Percentiles rank a stretch among this genome's conserved stretches.
Evolutionary conservation across 768 basidiomycete species (phyloP).

Genomic region (Hygrophorus pudorinus): DNA sequence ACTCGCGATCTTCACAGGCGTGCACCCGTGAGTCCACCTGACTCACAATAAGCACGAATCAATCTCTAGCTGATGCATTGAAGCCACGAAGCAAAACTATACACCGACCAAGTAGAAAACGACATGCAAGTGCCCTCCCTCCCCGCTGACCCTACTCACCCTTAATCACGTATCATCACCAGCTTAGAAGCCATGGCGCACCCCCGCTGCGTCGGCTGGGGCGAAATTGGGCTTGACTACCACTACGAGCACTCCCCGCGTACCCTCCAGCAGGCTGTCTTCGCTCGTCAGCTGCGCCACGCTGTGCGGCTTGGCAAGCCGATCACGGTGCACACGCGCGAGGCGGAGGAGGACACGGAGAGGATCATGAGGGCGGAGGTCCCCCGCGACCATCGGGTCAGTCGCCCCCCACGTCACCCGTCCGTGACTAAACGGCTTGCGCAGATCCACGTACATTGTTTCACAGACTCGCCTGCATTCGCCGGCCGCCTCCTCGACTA

Average conservation of each 20-base stretch:
- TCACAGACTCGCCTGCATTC: conserved; percentile 72
- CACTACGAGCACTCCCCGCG: conserved; percentile 76
- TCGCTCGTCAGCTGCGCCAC: conserved; percentile 55
- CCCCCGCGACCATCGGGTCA: conserved; percentile 57
- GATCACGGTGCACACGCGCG: conserved; percentile 78
- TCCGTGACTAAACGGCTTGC: neutral
- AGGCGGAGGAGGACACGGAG: conserved; percentile 79
- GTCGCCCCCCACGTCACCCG: neutral
- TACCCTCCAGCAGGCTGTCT: conserved; percentile 53
- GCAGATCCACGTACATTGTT: conserved; percentile 83
- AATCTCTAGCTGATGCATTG: neutral
- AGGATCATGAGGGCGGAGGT: conserved; percentile 68
- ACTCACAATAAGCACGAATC: neutral
- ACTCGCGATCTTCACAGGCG: conserved; percentile 32
- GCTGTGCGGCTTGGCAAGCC: conserved; percentile 67
- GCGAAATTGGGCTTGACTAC: conserved; percentile 83
- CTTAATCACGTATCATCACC: neutral
- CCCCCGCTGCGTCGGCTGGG: conserved; percentile 79
- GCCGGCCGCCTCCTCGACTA: conserved; percentile 60
- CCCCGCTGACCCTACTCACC: neutral
- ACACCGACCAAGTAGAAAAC: conserved; percentile 56
- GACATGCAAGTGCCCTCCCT: conserved; percentile 42
- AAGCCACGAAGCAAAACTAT: conserved; percentile 65
- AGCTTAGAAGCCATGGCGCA: conserved; percentile 71
- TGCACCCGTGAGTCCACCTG: conserved; percentile 53